These are phyloP conservation scores for Capsella rubella DNA, from an alignment of 441 rosid species.

Conservation along the genomic window DNA sequence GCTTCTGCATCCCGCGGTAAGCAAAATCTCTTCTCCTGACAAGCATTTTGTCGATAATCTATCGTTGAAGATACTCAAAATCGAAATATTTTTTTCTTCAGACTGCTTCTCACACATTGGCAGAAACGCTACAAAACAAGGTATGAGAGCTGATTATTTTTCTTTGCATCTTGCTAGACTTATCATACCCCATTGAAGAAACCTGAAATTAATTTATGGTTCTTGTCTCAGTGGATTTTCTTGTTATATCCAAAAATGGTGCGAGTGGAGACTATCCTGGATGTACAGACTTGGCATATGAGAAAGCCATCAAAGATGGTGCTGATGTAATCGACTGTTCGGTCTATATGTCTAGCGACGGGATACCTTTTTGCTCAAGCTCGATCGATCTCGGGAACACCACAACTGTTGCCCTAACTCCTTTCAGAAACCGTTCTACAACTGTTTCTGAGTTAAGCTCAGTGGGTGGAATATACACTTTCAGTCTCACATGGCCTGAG, in stretches of 20 bases:
- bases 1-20: constrained; percentile 73
- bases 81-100: constrained; percentile 44
- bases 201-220: constrained; percentile 25
- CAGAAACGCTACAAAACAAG: constrained; percentile 56
- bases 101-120: constrained; percentile 76
- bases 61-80: constrained; percentile 1
- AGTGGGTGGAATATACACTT: constrained; percentile 55
- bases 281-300: constrained; percentile 75
- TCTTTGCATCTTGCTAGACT: constrained; percentile 14
- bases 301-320: constrained; percentile 65
- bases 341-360: constrained; percentile 78
- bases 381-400: constrained; percentile 59
- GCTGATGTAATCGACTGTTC: constrained; percentile 79
- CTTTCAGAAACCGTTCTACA: constrained; percentile 41
- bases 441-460: constrained; percentile 50
- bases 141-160: constrained; percentile 43
- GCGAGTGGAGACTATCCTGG: constrained; percentile 90
- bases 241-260: constrained; percentile 67
- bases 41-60: not conserved
- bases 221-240: constrained; percentile 47
- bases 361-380: constrained; percentile 65
- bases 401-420: constrained; percentile 50
- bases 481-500: constrained; percentile 68
- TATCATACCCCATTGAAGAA: not conserved
- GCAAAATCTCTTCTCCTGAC: constrained; percentile 28